phyloP scores from a whole-genome alignment of 1,284 basidiomycete species.

The Cutaneotrichosporon cyanovorans region DNA sequence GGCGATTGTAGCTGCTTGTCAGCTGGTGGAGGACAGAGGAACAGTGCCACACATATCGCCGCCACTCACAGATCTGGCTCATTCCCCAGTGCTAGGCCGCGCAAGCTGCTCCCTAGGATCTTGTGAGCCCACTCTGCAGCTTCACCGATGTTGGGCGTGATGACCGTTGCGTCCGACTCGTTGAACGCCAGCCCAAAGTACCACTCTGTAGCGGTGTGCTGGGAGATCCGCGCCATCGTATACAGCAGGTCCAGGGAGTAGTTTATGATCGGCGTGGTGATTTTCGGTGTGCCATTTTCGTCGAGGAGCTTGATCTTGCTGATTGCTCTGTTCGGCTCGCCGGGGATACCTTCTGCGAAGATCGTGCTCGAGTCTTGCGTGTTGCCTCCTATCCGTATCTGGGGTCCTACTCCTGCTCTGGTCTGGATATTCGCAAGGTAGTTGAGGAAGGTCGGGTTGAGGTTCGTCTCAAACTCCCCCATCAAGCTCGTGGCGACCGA shows the following conservation, averaged over 20 bases:
- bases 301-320: constrained; percentile 36
- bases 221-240: constrained; percentile 55
- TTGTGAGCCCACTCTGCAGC: constrained; percentile 51
- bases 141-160: constrained; percentile 49
- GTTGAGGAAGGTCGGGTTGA: constrained; percentile 59
- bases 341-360: constrained; percentile 47
- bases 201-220: constrained; percentile 54
- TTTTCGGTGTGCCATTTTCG: too few relatives aligned
- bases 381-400: constrained; percentile 68
- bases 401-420: constrained; percentile 53
- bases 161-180: constrained; percentile 39
- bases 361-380: constrained; percentile 59
- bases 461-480: constrained; percentile 46
- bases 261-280: constrained; percentile 53
- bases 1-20: constrained; percentile 34
- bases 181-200: constrained; percentile 55
- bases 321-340: constrained; percentile 30
- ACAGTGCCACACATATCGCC: neutral
- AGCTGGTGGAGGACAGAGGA: neutral
- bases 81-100: constrained; percentile 56
- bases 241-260: constrained; percentile 57
- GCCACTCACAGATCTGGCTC: constrained; percentile 58
- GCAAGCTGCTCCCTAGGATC: constrained; percentile 56
- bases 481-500: constrained; percentile 59
- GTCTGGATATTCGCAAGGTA: constrained; percentile 58